Evolutionary conservation across 768 basidiomycete species (phyloP).

Genomic region (Mycena olivaceomarginata): DNA sequence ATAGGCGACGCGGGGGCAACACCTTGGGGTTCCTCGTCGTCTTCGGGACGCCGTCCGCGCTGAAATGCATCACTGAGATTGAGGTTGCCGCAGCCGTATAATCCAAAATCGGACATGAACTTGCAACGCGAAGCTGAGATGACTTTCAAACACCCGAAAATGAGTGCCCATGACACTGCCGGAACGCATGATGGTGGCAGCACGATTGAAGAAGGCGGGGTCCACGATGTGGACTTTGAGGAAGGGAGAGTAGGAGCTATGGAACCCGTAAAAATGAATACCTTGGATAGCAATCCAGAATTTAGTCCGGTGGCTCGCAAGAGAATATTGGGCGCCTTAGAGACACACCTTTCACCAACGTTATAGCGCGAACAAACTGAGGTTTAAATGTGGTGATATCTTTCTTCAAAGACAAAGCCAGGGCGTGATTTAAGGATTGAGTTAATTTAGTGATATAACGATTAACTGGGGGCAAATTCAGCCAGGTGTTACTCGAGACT

Average conservation of each 20-base stretch:
- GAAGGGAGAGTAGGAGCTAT: slow-evolving; percentile 88
- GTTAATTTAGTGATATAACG: slow-evolving; percentile 81
- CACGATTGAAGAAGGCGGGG: slow-evolving; percentile 81
- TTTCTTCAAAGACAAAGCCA: slow-evolving; percentile 87
- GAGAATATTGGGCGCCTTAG: neutral
- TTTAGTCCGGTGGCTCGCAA: neutral
- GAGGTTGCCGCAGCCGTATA: slow-evolving; percentile 96
- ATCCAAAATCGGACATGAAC: slow-evolving; percentile 95
- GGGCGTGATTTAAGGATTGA: slow-evolving; percentile 89
- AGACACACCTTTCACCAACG: slow-evolving; percentile 88
- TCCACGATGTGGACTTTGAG: slow-evolving; percentile 90
- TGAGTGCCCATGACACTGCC: slow-evolving; percentile 88
- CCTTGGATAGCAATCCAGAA: slow-evolving; percentile 14
- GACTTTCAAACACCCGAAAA: slow-evolving; percentile 91
- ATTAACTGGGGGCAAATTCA: slow-evolving; percentile 71
- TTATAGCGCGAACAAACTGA: slow-evolving; percentile 82
- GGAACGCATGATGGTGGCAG: slow-evolving; percentile 85
- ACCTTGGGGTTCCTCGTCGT: slow-evolving; percentile 52
- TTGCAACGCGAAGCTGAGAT: slow-evolving; percentile 93
- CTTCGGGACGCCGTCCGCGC: slow-evolving; percentile 64
- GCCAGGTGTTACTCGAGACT: neutral
- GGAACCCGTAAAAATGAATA: slow-evolving; percentile 96
- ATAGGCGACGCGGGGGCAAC: slow-evolving; percentile 34
- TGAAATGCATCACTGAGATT: slow-evolving; percentile 82
- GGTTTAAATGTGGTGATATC: slow-evolving; percentile 78